Conservation (phyloP, 164 flowering plant species). For the Sedum album region DNA sequence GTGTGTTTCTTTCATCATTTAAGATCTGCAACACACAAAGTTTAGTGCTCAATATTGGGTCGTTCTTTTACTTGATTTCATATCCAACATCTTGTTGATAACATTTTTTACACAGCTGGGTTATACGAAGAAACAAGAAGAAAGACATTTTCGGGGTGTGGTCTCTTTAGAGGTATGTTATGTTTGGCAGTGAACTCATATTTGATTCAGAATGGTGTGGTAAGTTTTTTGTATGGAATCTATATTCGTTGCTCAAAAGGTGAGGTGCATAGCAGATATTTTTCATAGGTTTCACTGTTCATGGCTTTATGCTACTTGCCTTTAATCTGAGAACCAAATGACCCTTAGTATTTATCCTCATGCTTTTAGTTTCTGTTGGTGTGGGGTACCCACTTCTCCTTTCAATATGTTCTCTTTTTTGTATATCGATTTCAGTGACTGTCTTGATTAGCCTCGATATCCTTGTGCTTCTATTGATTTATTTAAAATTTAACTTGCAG, state of each 20-base stretch:
- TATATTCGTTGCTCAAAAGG: not conserved
- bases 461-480: not conserved
- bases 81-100: not conserved
- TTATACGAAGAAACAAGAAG: slow-evolving; percentile 97
- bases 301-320: not conserved
- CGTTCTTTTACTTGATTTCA: not conserved
- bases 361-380: not conserved
- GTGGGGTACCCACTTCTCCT: not conserved
- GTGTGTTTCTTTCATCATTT: not conserved
- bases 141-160: slow-evolving; percentile 85
- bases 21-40: not conserved
- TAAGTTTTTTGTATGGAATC: not conserved
- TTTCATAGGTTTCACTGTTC: not conserved
- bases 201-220: not conserved
- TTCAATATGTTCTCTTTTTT: not conserved
- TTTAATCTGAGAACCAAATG: not conserved
- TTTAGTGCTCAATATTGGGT: not conserved
- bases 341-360: not conserved
- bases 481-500: slow-evolving; percentile 25
- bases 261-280: not conserved
- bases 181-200: not conserved
- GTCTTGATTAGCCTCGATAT: not conserved
- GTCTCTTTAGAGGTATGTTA: slow-evolving; percentile 76
- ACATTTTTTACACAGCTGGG: slow-evolving; percentile 59
- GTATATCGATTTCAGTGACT: not conserved